Evolutionary conservation across 1,139 yeast genomes (phyloP).

Genomic region (Suhomyces bolitotheri): DNA sequence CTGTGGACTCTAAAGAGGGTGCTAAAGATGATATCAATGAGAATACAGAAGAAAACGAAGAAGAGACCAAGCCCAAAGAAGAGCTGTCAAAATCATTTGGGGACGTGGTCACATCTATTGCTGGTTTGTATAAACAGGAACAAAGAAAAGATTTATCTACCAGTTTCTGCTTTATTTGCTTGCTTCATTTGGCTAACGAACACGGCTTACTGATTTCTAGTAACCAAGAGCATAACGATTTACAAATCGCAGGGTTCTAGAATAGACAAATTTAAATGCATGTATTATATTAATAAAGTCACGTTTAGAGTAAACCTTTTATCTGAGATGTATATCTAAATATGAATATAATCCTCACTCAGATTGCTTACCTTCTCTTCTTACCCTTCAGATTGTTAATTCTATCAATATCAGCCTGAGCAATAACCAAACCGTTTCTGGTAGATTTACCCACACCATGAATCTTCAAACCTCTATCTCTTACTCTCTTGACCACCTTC

Average conservation of each 20-base stretch:
- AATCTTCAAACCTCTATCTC: conserved; percentile 81
- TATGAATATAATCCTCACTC: too few relatives aligned
- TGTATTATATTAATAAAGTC: neutral
- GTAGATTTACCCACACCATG: conserved; percentile 78
- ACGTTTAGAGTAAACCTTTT: too few relatives aligned
- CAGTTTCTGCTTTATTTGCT: conserved; percentile 30
- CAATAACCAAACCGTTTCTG: conserved; percentile 75
- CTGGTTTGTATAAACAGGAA: conserved; percentile 52
- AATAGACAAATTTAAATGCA: neutral
- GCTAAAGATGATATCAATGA: too few relatives aligned
- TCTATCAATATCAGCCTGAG: conserved; percentile 65
- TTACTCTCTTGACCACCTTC: conserved; percentile 32
- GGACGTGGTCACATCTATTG: conserved; percentile 48
- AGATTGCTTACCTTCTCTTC: neutral
- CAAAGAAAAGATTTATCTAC: conserved; percentile 28
- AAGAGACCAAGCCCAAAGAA: conserved; percentile 23
- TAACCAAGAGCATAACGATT: conserved; percentile 57
- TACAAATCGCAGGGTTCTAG: conserved; percentile 48
- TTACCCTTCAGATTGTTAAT: conserved; percentile 20
- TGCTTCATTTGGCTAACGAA: conserved; percentile 31
- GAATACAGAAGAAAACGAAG: conserved; percentile 1
- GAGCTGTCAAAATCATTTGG: conserved; percentile 40
- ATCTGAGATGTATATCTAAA: too few relatives aligned
- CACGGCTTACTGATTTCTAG: conserved; percentile 49
- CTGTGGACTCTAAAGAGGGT: neutral